Base-by-base conservation (phyloP, 192 early-diverging fungal genomes). In the Backusella liffmaniae region DNA sequence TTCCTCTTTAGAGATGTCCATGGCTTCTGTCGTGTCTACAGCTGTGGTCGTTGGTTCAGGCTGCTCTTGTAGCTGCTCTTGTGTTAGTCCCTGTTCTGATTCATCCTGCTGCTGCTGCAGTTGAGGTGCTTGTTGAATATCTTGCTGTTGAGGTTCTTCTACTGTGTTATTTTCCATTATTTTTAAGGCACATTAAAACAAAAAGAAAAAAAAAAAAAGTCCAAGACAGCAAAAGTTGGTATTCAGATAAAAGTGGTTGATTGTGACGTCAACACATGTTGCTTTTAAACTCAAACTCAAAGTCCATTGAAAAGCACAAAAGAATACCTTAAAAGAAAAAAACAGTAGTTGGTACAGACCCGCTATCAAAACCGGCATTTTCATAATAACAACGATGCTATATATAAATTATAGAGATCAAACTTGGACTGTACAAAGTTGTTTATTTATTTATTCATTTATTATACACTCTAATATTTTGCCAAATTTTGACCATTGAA, bases 401-500 rank as follows among this genome's bases (percentile, higher is more conserved):
- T n/a, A n/a, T n/a, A 59, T 29, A 23, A 26, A 62, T 29, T 26
- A 10, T 56, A 9, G 21, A 62, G 4, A 26, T 29, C 21, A 62
- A n/a, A 12, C 21, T 59, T 23, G 26, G 16, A 5, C 23, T 59
- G 3, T 62, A n/a, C 37, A 39, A 32, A 32, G 32, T 9, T 39
- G 37, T 39, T 39, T 39, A 12, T 39, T 39, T 39, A 39, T 39
- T 8, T 37, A 10, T 39, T 39, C 10, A 12, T 39, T 39, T 39
- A 37, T 10, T 6, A 8, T 36, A 36, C 42, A 44, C 18, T 44
- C 15, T 49, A 49, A n/a, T n/a, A 49, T 49, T 49, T 49, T 49
- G 68, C 13, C 39, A 71, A 49, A 18, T 49, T 10, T 26, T 71
- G 42, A 23, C 70, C 70, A 30, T 44, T 71, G 34, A 46, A 71